Evolutionary conservation across 2,329 filamentous ascomycete genomes (phyloP).

Genomic region (Xylariaceae sp.): DNA sequence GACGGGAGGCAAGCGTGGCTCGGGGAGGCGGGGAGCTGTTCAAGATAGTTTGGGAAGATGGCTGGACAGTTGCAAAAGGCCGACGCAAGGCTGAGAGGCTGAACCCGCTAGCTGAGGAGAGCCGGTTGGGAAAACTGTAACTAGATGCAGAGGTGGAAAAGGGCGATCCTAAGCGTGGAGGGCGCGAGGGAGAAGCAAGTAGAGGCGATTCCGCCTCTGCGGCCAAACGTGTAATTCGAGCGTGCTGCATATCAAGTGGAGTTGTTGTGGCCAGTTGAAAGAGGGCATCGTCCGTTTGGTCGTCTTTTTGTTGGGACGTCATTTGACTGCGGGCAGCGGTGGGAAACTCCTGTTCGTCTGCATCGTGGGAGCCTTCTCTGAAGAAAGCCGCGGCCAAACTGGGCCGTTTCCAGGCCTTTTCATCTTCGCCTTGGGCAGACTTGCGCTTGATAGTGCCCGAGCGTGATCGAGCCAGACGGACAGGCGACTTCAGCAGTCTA

Average conservation of each 20-base stretch:
- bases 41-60: slow-evolving; percentile 33
- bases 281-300: too few species aligned
- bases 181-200: too few species aligned
- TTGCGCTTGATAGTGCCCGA: slow-evolving; percentile 52
- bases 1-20: slow-evolving; percentile 43
- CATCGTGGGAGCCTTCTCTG: slow-evolving; percentile 23
- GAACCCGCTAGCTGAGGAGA: slow-evolving; percentile 42
- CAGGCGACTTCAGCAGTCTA: slow-evolving; percentile 48
- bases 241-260: neutral
- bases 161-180: slow-evolving; percentile 53
- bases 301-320: neutral
- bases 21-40: slow-evolving; percentile 30
- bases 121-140: slow-evolving; percentile 57
- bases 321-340: slow-evolving; percentile 1
- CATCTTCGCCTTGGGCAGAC: slow-evolving; percentile 43
- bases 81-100: slow-evolving; percentile 41
- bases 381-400: slow-evolving; percentile 52
- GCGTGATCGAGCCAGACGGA: slow-evolving; percentile 45
- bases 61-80: slow-evolving; percentile 55
- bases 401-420: slow-evolving; percentile 46
- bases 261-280: slow-evolving; percentile 3
- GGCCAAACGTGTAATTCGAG: slow-evolving; percentile 20
- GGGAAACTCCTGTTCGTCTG: slow-evolving; percentile 3
- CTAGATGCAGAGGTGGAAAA: slow-evolving; percentile 47
- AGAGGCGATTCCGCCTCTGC: slow-evolving; percentile 20